These are phyloP conservation scores for Dalechampia spathulata DNA, from an alignment of 441 rosid genomes.

Conservation along the genomic window DNA sequence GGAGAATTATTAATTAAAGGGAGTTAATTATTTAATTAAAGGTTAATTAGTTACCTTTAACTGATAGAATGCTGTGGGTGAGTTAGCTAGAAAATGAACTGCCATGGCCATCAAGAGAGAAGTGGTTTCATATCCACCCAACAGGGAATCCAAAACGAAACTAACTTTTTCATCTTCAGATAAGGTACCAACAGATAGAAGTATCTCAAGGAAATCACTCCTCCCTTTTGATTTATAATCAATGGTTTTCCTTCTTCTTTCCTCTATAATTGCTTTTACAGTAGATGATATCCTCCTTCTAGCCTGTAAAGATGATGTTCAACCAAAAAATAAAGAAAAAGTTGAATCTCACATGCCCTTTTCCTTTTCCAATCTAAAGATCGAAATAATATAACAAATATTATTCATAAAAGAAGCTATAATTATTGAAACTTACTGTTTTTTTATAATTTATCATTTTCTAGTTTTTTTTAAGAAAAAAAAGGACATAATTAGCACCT, in stretches of 20 bases:
- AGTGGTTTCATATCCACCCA: slow-evolving; percentile 69
- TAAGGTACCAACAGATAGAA: slow-evolving; percentile 37
- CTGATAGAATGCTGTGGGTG: slow-evolving; percentile 33
- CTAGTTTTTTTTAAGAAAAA: not conserved
- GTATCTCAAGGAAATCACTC: slow-evolving; percentile 42
- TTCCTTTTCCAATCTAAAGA: slow-evolving; percentile 13
- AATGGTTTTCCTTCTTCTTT: slow-evolving; percentile 21
- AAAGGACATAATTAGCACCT: slow-evolving; percentile 20
- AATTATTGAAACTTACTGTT: slow-evolving; percentile 11
- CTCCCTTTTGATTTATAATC: slow-evolving; percentile 5
- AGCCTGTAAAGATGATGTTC: slow-evolving; percentile 41
- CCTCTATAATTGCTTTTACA: slow-evolving; percentile 45
- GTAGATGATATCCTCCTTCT: slow-evolving; percentile 41
- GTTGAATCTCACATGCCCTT: slow-evolving; percentile 35
- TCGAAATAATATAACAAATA: no score
- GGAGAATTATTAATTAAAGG: no score
- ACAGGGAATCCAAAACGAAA: slow-evolving; percentile 47
- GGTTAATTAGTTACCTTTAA: slow-evolving; percentile 30
- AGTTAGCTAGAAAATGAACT: slow-evolving; percentile 38
- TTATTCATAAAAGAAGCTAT: not conserved
- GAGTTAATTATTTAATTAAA: not conserved
- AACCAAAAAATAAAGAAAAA: slow-evolving; percentile 11
- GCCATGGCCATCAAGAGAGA: slow-evolving; percentile 42
- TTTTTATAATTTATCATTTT: not conserved
- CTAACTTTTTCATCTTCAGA: slow-evolving; percentile 59